A percentile compares a stretch with the other conserved stretches of the same genome.
phyloP scores from a whole-genome alignment of 306 rosid genomes.

The peach (Prunus persica) region Prunus_persica_NCBIv2 NC_034016.1:22177001-22177500 shows the following conservation, averaged over 20 bases:
- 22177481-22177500: conserved; percentile 51
- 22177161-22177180: conserved; percentile 68
- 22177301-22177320: conserved; percentile 18
- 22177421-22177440: conserved; percentile 74
- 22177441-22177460: conserved; percentile 73
- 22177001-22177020: conserved; percentile 97
- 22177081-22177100: not conserved
- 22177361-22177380: conserved; percentile 90
- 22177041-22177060: conserved; percentile 67
- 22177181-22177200: conserved; percentile 89
- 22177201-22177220: conserved; percentile 77
- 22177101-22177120: not conserved
- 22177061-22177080: not conserved
- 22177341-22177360: not conserved
- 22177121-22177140: not conserved
- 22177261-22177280: not conserved
- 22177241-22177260: conserved; percentile 74
- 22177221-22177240: conserved; percentile 76
- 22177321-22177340: conserved; percentile 49
- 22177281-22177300: not conserved
- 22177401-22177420: conserved; percentile 90
- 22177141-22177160: conserved; percentile 78
- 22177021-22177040: conserved; percentile 88
- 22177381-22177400: conserved; percentile 89
- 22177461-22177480: conserved; percentile 64